Base-by-base conservation (phyloP, 495 filamentous ascomycete genomes). In the Letharia columbiana region DNA sequence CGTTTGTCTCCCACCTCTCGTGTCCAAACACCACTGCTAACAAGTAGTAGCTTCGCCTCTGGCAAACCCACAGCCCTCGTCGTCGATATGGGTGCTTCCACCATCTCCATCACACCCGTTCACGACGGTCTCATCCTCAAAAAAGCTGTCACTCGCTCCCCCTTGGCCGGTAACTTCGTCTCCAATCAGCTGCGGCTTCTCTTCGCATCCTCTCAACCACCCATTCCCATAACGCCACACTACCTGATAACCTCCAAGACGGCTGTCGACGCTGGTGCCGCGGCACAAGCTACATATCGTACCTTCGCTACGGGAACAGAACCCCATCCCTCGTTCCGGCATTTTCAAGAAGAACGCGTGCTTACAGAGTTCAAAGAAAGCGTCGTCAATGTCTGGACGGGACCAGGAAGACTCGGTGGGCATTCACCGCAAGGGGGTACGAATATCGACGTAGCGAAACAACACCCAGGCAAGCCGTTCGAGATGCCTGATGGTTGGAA, bases 401-500 rank as follows among this genome's bases (percentile, higher is more conserved):
- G 91, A 1, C 90, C 90, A 0, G 88, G 87, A 62, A 82, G 84
- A 33, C 85, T 89, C 64, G 73, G 80, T 8, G 80, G 81, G 49
- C 79, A 82, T 9, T 80, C 81, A 44, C 86, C 84, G 67, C 79
- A 78, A 35, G 82, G 83, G 44, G 75, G 80, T n/a, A 75, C 79
- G 4, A 89, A 89, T 71, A 84, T 91, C 68, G 92, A 96, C 41
- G 76, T 84, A 44, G 86, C 83, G 20, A 83, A 79, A 66, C 76
- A 73, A 60, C 82, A 81, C 65, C 88, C 86, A 2, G 89, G 88
- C 33, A 87, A 91, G 35, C 89, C 93, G 9, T 98, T 97, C 74
- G 94, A 98, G 80, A 90, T 98, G 82, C 94, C 94, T 2, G 90
- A 98, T 73, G 92, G 94, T 20, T 89, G 86, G 78, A 98, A 98